These are phyloP conservation scores for Hirschioporus abietinus DNA, from an alignment of 768 basidiomycete genomes.

Conservation along the genomic window DNA sequence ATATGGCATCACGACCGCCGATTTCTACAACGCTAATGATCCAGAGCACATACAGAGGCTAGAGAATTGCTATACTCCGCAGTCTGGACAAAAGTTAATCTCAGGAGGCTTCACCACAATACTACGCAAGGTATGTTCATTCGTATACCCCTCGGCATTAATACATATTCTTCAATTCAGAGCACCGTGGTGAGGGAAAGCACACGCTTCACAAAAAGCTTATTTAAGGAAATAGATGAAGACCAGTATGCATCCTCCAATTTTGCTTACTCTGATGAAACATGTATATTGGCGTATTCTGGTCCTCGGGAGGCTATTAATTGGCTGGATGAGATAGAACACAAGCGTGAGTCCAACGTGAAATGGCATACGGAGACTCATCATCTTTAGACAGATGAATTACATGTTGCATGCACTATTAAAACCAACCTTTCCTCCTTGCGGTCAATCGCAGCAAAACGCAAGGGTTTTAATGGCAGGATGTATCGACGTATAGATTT, in stretches of 20 bases:
- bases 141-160: too few relatives aligned
- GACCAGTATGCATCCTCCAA: too few relatives aligned
- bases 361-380: not conserved
- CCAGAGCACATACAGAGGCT: too few relatives aligned
- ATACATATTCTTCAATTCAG: too few relatives aligned
- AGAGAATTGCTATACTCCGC: too few relatives aligned
- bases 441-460: not conserved
- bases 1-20: too few relatives aligned
- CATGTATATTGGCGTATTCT: not conserved
- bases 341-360: not conserved
- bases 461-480: not conserved
- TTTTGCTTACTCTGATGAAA: too few relatives aligned
- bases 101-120: not conserved
- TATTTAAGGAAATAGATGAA: not conserved
- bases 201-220: too few relatives aligned
- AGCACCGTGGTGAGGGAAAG: too few relatives aligned
- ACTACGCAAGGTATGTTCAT: not conserved
- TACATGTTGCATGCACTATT: not conserved
- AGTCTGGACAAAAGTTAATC: too few relatives aligned
- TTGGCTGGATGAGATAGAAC: not conserved
- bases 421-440: not conserved
- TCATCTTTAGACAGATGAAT: not conserved
- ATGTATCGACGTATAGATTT: constrained; percentile 29
- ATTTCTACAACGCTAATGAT: too few relatives aligned
- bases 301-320: not conserved